These are phyloP conservation scores for Boletus coccyginus DNA, from an alignment of 768 basidiomycete species.

Conservation along the genomic window DNA sequence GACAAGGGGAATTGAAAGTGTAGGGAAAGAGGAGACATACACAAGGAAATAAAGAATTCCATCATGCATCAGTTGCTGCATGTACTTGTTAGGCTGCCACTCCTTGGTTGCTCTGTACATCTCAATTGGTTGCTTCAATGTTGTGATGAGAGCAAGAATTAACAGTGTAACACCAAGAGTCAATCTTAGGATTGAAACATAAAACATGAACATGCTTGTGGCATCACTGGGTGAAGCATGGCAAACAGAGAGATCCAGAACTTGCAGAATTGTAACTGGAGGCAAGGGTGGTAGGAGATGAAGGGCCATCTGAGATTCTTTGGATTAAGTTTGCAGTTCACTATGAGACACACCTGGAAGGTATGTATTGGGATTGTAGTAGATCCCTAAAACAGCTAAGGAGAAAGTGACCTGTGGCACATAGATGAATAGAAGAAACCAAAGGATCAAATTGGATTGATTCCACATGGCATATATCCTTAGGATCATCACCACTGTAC, in stretches of 20 bases:
- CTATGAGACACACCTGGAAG: not conserved
- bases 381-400: not conserved
- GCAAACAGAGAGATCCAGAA: not conserved
- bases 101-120: constrained; percentile 1
- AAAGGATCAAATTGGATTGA: not conserved
- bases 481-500: constrained; percentile 7
- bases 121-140: not conserved
- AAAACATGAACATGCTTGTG: too few species aligned
- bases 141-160: not conserved
- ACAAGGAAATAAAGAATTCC: constrained; percentile 3
- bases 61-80: not conserved
- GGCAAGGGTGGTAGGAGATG: too few species aligned
- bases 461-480: not conserved
- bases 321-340: too few species aligned
- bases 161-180: not conserved
- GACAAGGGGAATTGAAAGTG: not conserved
- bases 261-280: not conserved
- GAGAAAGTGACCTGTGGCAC: not conserved
- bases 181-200: not conserved
- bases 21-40: not conserved
- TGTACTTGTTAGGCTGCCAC: not conserved
- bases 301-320: too few species aligned
- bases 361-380: not conserved
- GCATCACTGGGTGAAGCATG: too few species aligned
- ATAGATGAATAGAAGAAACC: not conserved